Conservation (phyloP, 2,329 filamentous ascomycete genomes). For the Chaetothyriales sp. region DNA sequence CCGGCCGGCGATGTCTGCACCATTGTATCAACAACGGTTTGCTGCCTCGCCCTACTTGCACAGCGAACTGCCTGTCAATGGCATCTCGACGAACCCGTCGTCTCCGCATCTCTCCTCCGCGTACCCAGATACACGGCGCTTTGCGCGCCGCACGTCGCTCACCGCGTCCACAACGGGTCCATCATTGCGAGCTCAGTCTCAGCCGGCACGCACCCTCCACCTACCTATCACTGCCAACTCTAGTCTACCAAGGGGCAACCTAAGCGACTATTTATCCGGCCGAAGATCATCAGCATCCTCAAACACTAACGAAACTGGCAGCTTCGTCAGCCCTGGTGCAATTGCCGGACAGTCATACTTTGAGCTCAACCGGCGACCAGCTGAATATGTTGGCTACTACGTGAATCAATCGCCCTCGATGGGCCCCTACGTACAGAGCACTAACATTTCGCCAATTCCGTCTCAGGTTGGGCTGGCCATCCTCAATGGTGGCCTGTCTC, state of each 20-base stretch:
- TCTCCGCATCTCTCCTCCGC: slow-evolving; percentile 28
- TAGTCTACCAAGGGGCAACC: slow-evolving; percentile 21
- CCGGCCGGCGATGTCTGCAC: slow-evolving; percentile 17
- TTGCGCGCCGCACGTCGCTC: slow-evolving; percentile 30
- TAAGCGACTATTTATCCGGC: slow-evolving; percentile 22
- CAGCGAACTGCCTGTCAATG: slow-evolving; percentile 19
- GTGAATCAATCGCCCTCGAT: slow-evolving; percentile 29
- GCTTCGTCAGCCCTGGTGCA: slow-evolving; percentile 4
- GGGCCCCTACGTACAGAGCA: slow-evolving; percentile 26
- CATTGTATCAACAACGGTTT: slow-evolving; percentile 17
- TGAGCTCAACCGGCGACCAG: slow-evolving; percentile 23
- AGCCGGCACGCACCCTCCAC: slow-evolving; percentile 31
- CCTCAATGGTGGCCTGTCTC: slow-evolving; percentile 24
- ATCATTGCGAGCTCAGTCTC: slow-evolving; percentile 34
- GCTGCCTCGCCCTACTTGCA: slow-evolving; percentile 11
- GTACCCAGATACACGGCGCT: slow-evolving; percentile 30
- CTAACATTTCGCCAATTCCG: slow-evolving; percentile 25
- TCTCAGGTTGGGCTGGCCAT: slow-evolving; percentile 26
- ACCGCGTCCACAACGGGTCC: slow-evolving; percentile 28
- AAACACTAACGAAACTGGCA: slow-evolving; percentile 10
- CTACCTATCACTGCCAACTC: slow-evolving; percentile 17
- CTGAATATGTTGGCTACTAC: slow-evolving; percentile 34
- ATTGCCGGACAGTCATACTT: slow-evolving; percentile 5
- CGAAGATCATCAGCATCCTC: slow-evolving; percentile 21
- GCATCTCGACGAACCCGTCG: slow-evolving; percentile 30